Base-by-base conservation (phyloP, 768 basidiomycete species). In the Chiua virens region DNA sequence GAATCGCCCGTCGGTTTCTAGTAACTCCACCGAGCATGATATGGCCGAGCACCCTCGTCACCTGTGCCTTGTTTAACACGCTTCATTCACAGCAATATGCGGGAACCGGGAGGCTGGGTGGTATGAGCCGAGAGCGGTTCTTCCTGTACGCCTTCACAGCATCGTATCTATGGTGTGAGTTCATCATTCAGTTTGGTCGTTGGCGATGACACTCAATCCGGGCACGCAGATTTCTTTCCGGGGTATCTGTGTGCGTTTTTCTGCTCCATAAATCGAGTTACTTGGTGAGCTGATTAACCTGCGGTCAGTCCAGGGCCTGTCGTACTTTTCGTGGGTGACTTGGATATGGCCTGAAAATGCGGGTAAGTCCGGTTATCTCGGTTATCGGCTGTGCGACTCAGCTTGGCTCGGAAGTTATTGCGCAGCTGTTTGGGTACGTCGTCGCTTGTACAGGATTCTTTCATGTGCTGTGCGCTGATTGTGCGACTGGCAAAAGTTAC, bases 11-110 rank as follows among this genome's bases (percentile, higher is more conserved):
- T 27, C 83, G 89, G 11, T 91, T 91, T 76, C 77, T 92, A 34
- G 89, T 73, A 62, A 81, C 58, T 57, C 91, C 74, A 56, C 25
- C 68, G 4, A 68, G 66, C 28, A 69, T 73, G 87, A 86, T 91
- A 64, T 92, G 89, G 89, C 89, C 89, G 0, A 69, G 74, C 20
- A 85, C 87, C 52, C 77, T 92, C 20, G 86, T 90, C 37, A 82
- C 78, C 14, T 89, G 89, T 57, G 85, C 87, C 3, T 61, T 80
- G 30, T 88, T 90, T 71, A 90, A 90, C 58, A 89, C 88, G 1
- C 74, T 90, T 0, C 90, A 92, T 67, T 82, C 83, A 0, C 79
- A 83, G 47, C 70, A 77, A 48, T 87, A 87, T 56, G 74, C 81
- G 4, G 87, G 87, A 41, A 77, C 79, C 17, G 84, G 86, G 14